Conservation (phyloP, 1,284 basidiomycete genomes). For the Anthracocystis walkeri region DNA sequence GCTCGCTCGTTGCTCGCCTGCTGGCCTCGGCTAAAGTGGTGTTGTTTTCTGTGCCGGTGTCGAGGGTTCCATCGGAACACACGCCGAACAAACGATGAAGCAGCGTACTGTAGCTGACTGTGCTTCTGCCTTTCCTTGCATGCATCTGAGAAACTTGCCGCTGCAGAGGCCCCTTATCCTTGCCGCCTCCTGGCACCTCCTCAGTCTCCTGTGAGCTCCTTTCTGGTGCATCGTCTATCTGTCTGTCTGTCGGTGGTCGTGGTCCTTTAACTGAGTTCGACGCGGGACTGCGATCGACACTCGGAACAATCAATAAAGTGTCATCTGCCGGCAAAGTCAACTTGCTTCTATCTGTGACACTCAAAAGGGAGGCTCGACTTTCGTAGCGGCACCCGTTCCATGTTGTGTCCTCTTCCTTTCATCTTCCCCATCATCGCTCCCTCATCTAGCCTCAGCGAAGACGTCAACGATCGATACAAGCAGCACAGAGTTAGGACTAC, state of each 20-base stretch:
- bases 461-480: background rate
- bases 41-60: no score
- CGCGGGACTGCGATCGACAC: background rate
- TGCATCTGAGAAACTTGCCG: background rate
- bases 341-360: no score
- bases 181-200: constrained; percentile 10
- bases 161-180: constrained; percentile 2
- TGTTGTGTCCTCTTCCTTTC: no score
- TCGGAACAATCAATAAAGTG: no score
- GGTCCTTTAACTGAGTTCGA: background rate
- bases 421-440: background rate
- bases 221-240: background rate
- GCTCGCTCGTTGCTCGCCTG: no score
- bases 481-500: background rate
- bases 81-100: background rate
- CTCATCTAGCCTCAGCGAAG: background rate
- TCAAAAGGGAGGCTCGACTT: no score
- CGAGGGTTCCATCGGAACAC: background rate
- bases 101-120: background rate
- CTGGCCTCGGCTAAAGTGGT: no score
- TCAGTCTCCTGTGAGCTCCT: background rate
- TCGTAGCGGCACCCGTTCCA: no score
- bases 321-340: no score
- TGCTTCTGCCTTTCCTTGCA: no score
- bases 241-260: background rate